Base-by-base conservation (phyloP, 768 basidiomycete genomes). In the Lactarius indigo region DNA sequence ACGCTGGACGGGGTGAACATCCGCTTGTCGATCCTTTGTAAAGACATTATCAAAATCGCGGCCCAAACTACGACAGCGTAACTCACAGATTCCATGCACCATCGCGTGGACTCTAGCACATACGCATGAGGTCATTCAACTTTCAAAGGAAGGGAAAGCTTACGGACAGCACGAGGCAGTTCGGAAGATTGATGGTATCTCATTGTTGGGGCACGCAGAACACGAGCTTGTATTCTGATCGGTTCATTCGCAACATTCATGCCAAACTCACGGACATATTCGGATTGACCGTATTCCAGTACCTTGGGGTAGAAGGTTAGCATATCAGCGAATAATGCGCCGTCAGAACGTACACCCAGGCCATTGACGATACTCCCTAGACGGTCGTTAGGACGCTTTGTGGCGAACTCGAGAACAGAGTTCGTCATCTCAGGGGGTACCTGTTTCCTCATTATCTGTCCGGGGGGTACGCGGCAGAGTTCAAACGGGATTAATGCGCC, bases 21-120 rank as follows among this genome's bases (percentile, higher is more conserved):
- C 35, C 81, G 80, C 69, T 89, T 90, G 69, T 90, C 87, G 2
- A 90, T 80, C 88, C 88, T 90, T 71, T 35, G 60, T n/a, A 56
- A 44, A 52, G 55, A 37, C 13, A 12, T 39, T 30, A 33, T 15
- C 30, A 30, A 55, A 52, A 17, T 15, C 7, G 41, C 5, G 39
- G 12, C 20, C 13, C n/a, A 26, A 37, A 39, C 3, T 15, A 35
- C 3, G 9, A 17, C 9, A 39, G 5, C 15, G 2, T 35, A 4
- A 78, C 78, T 44, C 61, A 86, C 91, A 92, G 90, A 65, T 92
- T 93, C 91, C 91, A 93, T 0, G 85, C 76, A 5, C 91, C 91
- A 62, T 91, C 85, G 7, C 74, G 78, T 0, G 90, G 90, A 41
- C 73, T 75, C 88, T 90, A 66, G 17, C 59, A 67, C 33, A 64